A percentile compares a stretch with the other conserved stretches of the same genome.
phyloP scores from a whole-genome alignment of 495 filamentous ascomycete genomes.

The Lasiosphaeriaceae sp. region DNA sequence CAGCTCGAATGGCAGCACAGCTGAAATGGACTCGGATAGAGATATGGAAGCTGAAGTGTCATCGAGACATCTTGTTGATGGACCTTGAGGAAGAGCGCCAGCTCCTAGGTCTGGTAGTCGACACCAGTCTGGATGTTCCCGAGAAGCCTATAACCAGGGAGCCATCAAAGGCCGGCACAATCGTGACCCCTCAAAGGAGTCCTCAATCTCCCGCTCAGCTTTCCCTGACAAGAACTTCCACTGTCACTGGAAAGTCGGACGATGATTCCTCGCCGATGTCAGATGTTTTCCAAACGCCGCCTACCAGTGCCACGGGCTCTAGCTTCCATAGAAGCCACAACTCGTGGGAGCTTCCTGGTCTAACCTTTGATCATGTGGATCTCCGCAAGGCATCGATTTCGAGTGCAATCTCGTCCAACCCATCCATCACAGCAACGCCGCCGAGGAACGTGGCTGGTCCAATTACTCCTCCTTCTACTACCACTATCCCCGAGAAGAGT shows the following conservation, averaged over 20 bases:
- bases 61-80: conserved; percentile 78
- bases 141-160: conserved; percentile 23
- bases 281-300: conserved; percentile 46
- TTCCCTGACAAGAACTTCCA: conserved; percentile 27
- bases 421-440: conserved; percentile 25
- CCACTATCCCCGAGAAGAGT: conserved; percentile 1
- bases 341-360: conserved; percentile 51
- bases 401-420: conserved; percentile 36
- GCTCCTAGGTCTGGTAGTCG: conserved; percentile 29
- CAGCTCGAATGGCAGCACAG: conserved; percentile 80
- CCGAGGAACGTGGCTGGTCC: conserved; percentile 23
- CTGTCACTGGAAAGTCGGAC: conserved; percentile 27
- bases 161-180: conserved; percentile 24
- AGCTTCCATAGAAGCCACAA: conserved; percentile 46
- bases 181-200: conserved; percentile 23
- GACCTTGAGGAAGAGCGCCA: conserved; percentile 77
- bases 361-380: conserved; percentile 33
- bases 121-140: conserved; percentile 17
- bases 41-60: conserved; percentile 87
- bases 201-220: conserved; percentile 28
- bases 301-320: conserved; percentile 38
- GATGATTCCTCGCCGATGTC: conserved; percentile 30
- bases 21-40: conserved; percentile 91
- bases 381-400: conserved; percentile 40
- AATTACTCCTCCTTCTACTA: conserved; percentile 23